Conservation (phyloP, 495 filamentous ascomycete genomes). For the Annulohypoxylon bovei region DNA sequence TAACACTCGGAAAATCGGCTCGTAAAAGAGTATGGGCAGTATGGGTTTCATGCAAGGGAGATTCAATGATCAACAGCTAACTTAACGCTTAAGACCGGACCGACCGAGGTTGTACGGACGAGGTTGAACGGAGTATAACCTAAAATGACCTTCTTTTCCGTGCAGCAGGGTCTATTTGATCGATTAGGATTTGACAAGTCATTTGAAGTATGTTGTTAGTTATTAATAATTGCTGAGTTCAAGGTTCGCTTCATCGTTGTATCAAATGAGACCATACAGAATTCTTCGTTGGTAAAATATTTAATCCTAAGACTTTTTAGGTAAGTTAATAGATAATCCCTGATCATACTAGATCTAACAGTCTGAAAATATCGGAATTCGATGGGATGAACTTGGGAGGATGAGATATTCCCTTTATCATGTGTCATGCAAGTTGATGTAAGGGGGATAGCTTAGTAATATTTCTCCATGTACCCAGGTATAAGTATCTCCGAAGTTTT, state of each 20-base stretch:
- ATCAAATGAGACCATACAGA: not conserved
- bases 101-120: slow-evolving; percentile 4
- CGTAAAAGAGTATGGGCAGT: not conserved
- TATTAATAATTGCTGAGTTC: not conserved
- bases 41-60: not conserved
- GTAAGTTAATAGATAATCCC: not conserved
- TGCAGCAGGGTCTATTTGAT: not conserved
- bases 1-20: not conserved
- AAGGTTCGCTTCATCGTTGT: not conserved
- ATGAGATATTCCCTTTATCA: not conserved
- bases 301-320: not conserved
- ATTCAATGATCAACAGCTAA: not conserved
- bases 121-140: not conserved
- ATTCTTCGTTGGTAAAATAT: not conserved
- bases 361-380: not conserved
- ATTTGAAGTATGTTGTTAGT: not conserved
- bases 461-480: not conserved
- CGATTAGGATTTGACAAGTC: not conserved
- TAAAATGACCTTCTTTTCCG: not conserved
- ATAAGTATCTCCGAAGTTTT: not conserved
- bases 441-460: not conserved
- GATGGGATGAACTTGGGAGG: not conserved
- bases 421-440: not conserved
- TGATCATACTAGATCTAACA: not conserved
- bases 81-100: not conserved